phyloP scores from a whole-genome alignment of 768 basidiomycete genomes.

The Strobilomyces confusus region DNA sequence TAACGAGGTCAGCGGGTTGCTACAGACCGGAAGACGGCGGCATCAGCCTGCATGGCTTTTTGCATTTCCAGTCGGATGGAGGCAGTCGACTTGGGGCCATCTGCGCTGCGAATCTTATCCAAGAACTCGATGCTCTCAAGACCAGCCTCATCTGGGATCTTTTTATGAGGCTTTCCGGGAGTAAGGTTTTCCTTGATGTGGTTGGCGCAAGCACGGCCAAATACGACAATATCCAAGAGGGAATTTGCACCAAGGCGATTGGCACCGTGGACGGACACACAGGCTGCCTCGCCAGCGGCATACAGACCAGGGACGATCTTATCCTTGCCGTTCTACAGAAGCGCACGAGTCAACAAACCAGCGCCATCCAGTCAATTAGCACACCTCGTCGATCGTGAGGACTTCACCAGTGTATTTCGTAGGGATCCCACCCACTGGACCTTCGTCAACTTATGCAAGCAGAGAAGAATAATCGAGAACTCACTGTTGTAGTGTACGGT shows the following conservation, averaged over 20 bases:
- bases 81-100: slow-evolving; percentile 82
- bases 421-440: slow-evolving; percentile 95
- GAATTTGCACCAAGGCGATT: slow-evolving; percentile 99
- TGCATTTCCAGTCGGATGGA: slow-evolving; percentile 95
- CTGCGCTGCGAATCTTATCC: slow-evolving; percentile 81
- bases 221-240: slow-evolving; percentile 96
- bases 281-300: slow-evolving; percentile 98
- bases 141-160: slow-evolving; percentile 83
- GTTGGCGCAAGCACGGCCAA: slow-evolving; percentile 98
- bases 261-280: slow-evolving; percentile 97
- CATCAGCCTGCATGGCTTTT: slow-evolving; percentile 98
- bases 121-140: slow-evolving; percentile 79
- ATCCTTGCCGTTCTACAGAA: slow-evolving; percentile 72
- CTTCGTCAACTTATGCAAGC: slow-evolving; percentile 12
- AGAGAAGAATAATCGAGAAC: slow-evolving; percentile 30
- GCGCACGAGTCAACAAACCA: not conserved
- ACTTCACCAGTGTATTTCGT: slow-evolving; percentile 98
- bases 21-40: slow-evolving; percentile 87
- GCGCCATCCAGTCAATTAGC: not conserved
- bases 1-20: not conserved
- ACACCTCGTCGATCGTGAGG: slow-evolving; percentile 71
- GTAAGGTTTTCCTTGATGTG: slow-evolving; percentile 91
- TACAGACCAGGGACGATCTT: slow-evolving; percentile 94
- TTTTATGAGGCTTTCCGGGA: slow-evolving; percentile 88
- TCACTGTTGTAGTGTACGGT: slow-evolving; percentile 98